These are phyloP conservation scores for Lentinula sp. DNA, from an alignment of 768 basidiomycete genomes.

Conservation along the genomic window DNA sequence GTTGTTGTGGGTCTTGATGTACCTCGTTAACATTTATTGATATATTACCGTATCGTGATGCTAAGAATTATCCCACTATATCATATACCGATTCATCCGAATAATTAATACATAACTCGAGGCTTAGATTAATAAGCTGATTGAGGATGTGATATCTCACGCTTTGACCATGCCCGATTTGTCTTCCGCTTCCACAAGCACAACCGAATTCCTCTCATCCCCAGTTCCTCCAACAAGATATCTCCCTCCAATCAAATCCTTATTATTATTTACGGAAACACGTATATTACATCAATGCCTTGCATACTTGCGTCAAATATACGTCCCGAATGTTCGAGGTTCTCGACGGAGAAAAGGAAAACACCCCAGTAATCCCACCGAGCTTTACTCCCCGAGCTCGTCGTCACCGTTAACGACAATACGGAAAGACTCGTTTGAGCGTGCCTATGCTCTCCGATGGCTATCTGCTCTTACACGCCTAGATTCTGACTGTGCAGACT, in stretches of 20 bases:
- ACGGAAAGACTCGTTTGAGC: constrained; percentile 61
- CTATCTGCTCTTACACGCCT: constrained; percentile 52
- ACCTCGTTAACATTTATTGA: not conserved
- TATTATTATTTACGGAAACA: constrained; percentile 23
- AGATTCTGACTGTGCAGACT: constrained; percentile 7
- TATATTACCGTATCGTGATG: not conserved
- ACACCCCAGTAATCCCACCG: not conserved
- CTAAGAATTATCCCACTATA: no score
- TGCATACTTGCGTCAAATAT: constrained; percentile 46
- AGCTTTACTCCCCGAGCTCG: not conserved
- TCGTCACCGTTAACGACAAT: constrained; percentile 14
- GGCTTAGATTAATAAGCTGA: not conserved
- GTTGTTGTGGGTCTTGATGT: not conserved
- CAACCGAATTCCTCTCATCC: not conserved
- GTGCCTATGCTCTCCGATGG: constrained; percentile 67
- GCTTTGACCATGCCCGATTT: not conserved
- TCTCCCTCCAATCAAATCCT: constrained; percentile 48
- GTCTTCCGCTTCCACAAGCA: not conserved
- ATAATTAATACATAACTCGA: no score
- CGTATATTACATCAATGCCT: constrained; percentile 35
- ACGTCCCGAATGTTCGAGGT: constrained; percentile 58
- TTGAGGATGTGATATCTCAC: not conserved
- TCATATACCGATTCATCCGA: no score
- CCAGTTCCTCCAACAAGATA: constrained; percentile 38
- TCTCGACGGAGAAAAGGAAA: constrained; percentile 29